Conservation (phyloP, 768 basidiomycete genomes). For the Royoungia palumana region DNA sequence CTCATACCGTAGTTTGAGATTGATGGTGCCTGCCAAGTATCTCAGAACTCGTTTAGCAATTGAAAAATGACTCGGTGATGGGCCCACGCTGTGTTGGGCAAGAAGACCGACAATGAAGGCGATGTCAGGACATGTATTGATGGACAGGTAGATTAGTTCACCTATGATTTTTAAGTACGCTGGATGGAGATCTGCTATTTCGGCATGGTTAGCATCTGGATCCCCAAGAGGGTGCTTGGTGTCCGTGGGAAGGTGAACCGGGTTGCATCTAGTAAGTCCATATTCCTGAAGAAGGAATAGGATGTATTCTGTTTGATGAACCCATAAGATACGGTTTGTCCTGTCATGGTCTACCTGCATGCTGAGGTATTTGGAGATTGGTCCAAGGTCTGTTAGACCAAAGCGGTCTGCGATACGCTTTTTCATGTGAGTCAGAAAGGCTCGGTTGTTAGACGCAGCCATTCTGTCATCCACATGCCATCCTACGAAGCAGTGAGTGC, state of each 20-base stretch:
- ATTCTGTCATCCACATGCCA: no score
- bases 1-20: background rate
- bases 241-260: background rate
- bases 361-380: no score
- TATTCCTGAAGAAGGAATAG: no score
- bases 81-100: conserved; percentile 30
- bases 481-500: no score
- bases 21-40: conserved; percentile 24
- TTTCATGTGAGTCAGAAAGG: no score
- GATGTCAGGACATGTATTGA: conserved; percentile 36
- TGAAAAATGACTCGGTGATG: conserved; percentile 1
- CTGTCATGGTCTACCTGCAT: no score
- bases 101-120: conserved; percentile 29
- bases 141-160: conserved; percentile 16
- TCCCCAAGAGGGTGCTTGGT: background rate
- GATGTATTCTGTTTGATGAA: no score
- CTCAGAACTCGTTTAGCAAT: conserved; percentile 18
- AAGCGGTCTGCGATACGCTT: no score
- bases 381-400: no score
- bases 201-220: background rate
- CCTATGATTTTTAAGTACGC: background rate
- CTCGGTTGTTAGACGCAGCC: no score
- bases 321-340: no score
- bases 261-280: background rate
- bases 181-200: background rate